Conservation (phyloP, 495 filamentous ascomycete species). For the Penicillium mononematosum region DNA sequence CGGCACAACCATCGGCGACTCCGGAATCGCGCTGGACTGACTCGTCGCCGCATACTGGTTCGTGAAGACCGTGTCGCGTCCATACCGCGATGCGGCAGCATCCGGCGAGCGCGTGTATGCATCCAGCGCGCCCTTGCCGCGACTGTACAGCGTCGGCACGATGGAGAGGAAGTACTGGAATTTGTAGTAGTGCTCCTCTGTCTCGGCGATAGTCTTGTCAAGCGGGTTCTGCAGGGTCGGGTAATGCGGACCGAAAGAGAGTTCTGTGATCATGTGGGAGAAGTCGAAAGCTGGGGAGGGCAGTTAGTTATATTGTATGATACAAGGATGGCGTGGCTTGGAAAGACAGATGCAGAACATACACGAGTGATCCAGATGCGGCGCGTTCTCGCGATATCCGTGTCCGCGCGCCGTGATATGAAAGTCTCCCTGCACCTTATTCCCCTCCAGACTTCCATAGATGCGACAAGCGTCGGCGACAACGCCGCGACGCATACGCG, state of each 20-base stretch:
- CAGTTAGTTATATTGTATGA: not conserved
- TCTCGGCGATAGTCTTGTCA: slow-evolving; percentile 80
- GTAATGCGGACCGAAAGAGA: slow-evolving; percentile 95
- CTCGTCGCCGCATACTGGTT: slow-evolving; percentile 98
- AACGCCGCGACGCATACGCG: slow-evolving; percentile 57
- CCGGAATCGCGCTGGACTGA: slow-evolving; percentile 65
- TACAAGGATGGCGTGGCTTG: not conserved
- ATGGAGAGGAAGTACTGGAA: slow-evolving; percentile 98
- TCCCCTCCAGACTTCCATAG: slow-evolving; percentile 84
- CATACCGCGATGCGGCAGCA: slow-evolving; percentile 23
- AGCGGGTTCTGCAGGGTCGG: slow-evolving; percentile 92
- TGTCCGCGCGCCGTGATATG: slow-evolving; percentile 96
- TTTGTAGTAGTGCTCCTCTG: slow-evolving; percentile 80
- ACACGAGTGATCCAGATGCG: slow-evolving; percentile 84
- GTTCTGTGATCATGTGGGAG: slow-evolving; percentile 92
- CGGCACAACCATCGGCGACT: slow-evolving; percentile 63
- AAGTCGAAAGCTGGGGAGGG: slow-evolving; percentile 81
- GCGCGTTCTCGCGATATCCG: slow-evolving; percentile 76
- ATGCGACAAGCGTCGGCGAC: slow-evolving; percentile 71
- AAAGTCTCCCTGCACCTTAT: slow-evolving; percentile 97
- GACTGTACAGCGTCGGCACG: slow-evolving; percentile 90
- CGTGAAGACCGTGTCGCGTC: slow-evolving; percentile 68
- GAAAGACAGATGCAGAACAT: slow-evolving; percentile 15
- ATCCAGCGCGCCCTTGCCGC: slow-evolving; percentile 51
- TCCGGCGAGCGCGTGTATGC: slow-evolving; percentile 33